Conservation (phyloP, 2,329 filamentous ascomycete genomes). For the Diaporthe eres region DNA sequence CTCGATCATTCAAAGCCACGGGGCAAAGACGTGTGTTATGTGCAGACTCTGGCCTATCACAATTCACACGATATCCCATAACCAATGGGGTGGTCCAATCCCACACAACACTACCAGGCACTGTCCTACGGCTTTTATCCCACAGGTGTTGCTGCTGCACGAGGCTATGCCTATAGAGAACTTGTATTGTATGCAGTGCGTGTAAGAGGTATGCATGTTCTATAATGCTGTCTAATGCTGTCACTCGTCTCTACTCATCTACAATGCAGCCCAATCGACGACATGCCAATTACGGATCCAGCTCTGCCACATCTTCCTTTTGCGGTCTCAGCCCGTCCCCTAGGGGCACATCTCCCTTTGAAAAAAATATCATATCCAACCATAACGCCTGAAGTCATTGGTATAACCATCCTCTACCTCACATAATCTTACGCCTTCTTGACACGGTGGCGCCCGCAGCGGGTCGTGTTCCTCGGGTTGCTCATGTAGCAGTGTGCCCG, state of each 20-base stretch:
- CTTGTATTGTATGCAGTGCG: not conserved
- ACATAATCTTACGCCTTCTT: conserved; percentile 47
- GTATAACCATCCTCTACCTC: not conserved
- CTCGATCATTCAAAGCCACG: not conserved
- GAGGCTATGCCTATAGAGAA: not conserved
- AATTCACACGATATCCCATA: not conserved
- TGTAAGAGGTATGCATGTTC: conserved; percentile 22
- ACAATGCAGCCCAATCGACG: not conserved
- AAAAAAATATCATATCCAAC: not conserved
- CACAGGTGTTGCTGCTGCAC: not conserved
- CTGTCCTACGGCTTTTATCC: not conserved
- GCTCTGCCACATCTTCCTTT: not conserved
- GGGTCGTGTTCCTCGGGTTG: conserved; percentile 70
- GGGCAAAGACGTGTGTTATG: not conserved
- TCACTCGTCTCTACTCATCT: conserved; percentile 18
- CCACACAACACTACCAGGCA: not conserved
- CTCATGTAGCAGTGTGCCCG: conserved; percentile 70
- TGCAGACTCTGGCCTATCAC: not conserved
- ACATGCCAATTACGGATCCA: not conserved
- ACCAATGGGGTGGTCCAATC: not conserved
- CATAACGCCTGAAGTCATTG: not conserved
- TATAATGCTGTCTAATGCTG: conserved; percentile 25
- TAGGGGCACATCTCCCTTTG: not conserved
- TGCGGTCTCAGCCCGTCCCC: not conserved
- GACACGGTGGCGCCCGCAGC: conserved; percentile 69